These are phyloP conservation scores for Euryodendron excelsum DNA, from an alignment of 148 eudicot genomes.

Conservation along the genomic window DNA sequence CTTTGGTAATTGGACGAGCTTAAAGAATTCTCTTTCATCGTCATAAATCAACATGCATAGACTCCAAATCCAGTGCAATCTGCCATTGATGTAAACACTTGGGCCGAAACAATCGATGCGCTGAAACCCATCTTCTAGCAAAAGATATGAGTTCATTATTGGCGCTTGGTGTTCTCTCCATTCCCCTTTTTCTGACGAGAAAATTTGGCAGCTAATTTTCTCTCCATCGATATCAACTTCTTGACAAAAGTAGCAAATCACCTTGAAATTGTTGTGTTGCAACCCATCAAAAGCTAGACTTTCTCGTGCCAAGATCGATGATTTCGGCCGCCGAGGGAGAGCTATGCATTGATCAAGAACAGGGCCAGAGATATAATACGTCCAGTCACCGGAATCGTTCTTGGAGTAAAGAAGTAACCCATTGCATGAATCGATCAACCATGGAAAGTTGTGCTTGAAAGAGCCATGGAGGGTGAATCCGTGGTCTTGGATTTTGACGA, in stretches of 20 bases:
- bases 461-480: too few species aligned
- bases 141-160: not conserved
- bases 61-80: conserved; percentile 17
- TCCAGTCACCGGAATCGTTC: conserved; percentile 3
- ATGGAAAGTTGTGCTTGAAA: not conserved
- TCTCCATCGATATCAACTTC: not conserved
- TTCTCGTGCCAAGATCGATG: not conserved
- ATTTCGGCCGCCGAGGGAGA: conserved; percentile 1
- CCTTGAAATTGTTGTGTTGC: not conserved
- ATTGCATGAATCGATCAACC: conserved; percentile 23
- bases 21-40: conserved; percentile 1
- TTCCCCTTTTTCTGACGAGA: not conserved
- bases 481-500: not conserved
- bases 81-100: not conserved
- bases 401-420: conserved; percentile 24
- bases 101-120: not conserved
- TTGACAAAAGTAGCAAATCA: conserved; percentile 5
- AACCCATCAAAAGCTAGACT: conserved; percentile 13
- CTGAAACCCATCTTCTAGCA: conserved; percentile 7
- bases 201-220: conserved; percentile 7
- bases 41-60: conserved; percentile 20
- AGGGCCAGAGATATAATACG: conserved; percentile 10
- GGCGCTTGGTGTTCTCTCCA: conserved; percentile 14
- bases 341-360: not conserved
- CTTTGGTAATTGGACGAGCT: conserved; percentile 10